Evolutionary conservation across 768 basidiomycete genomes (phyloP), one percentile per base, ranked within the genome.

Genomic region (Tricholoma hemisulphureum): DNA sequence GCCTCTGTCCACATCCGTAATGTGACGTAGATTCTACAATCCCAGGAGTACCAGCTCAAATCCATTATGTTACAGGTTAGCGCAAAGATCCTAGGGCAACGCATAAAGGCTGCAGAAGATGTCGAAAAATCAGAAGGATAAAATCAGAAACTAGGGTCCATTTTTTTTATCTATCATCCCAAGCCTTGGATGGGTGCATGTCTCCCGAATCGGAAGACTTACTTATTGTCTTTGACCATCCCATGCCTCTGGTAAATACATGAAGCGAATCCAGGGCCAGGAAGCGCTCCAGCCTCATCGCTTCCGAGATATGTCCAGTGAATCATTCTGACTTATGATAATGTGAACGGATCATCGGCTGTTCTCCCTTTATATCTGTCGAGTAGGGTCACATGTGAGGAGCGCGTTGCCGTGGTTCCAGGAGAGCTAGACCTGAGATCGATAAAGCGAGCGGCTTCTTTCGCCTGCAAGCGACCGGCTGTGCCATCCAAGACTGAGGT

Each of bases 1-100:
- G 92, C 93, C 39, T 84, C 82, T 11, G 77, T 90, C 67, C 91
- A 95, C 69, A 86, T 94, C 58, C 84, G 91, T 60, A 93, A 93
- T 71, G 93, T 92, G 66, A 78, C 68, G 58, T 28, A 48, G 51
- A 43, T 20, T 57, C 32, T 55, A 53, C 55, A 31, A 24, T 50
- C 54, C 21, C 46, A 39, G 46, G 46, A 56, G 48, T 56, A 58
- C 61, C 28, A 55, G 60, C 63, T 62, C 63, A 61, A 58, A 23
- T 62, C 23, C 35, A 54, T 39, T 62, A 59, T 60, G 63, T 61
- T 61, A 58, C 65, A 92, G 91, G 86, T 93, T 60, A 83, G 89
- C 69, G 90, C 90, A 59, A 93, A 90, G 72, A 87, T 92, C 58
- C 69, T 91, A 45, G 86, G 86, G 9, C 78, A 85, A 70, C 79